Conservation (phyloP, 1,284 basidiomycete genomes). For the Golubevia sp. region DNA sequence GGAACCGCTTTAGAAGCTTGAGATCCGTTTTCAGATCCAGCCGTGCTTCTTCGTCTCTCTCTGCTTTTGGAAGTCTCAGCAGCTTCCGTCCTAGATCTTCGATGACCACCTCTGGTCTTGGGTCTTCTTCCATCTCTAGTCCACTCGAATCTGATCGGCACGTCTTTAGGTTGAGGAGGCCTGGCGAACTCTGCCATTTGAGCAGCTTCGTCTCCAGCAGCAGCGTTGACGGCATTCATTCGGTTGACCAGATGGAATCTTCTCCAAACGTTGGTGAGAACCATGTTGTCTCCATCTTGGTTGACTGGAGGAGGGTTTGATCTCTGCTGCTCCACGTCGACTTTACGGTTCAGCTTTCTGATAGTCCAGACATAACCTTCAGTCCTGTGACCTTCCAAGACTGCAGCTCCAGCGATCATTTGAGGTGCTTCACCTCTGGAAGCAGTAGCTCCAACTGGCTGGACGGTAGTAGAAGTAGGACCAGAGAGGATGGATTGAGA, state of each 20-base stretch:
- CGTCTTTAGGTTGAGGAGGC: conserved; percentile 29
- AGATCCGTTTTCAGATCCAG: too few relatives aligned
- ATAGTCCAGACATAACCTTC: conserved; percentile 53
- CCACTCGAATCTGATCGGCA: conserved; percentile 53
- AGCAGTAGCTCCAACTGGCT: background rate
- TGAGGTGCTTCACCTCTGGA: background rate
- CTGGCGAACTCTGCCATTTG: background rate
- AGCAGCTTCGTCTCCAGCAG: too few relatives aligned
- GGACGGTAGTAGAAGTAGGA: background rate
- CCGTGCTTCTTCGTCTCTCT: too few relatives aligned
- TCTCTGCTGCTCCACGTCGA: conserved; percentile 11
- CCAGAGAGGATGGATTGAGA: background rate
- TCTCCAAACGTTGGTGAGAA: conserved; percentile 41
- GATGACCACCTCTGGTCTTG: conserved; percentile 7
- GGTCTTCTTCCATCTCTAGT: conserved; percentile 23
- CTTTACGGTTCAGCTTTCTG: conserved; percentile 32
- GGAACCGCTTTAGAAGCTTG: too few relatives aligned
- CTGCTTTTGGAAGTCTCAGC: too few relatives aligned
- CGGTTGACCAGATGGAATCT: conserved; percentile 39
- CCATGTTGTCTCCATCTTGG: conserved; percentile 15
- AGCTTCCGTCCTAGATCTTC: conserved; percentile 3
- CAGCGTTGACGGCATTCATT: conserved; percentile 23
- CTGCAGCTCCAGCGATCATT: conserved; percentile 13
- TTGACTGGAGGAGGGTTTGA: conserved; percentile 3
- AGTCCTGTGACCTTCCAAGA: conserved; percentile 21